Conservation (phyloP, 2,329 filamentous ascomycete species). For the Colletotrichum magnum region DNA sequence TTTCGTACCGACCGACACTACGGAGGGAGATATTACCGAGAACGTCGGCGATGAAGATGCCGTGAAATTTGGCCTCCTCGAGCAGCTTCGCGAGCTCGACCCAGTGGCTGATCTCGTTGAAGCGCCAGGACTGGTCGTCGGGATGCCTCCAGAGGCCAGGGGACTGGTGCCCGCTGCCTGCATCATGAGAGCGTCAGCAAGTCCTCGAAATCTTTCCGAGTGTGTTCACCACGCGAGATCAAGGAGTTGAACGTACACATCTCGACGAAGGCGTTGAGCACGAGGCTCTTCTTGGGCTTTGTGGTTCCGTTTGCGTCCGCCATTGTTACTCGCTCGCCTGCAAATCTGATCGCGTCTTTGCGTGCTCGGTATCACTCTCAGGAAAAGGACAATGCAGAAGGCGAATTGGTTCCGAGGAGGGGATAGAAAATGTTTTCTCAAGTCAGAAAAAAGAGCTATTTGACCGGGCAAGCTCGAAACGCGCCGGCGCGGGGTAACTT, state of each 20-base stretch:
- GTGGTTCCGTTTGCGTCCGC: slow-evolving; percentile 20
- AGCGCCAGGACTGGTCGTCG: slow-evolving; percentile 72
- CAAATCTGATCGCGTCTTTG: not conserved
- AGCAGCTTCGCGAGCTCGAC: slow-evolving; percentile 71
- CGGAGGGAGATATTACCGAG: slow-evolving; percentile 55
- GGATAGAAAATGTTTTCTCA: not conserved
- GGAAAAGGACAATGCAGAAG: too few relatives aligned
- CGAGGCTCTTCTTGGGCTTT: slow-evolving; percentile 54
- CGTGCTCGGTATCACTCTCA: not conserved
- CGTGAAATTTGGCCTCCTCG: slow-evolving; percentile 74
- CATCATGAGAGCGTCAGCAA: slow-evolving; percentile 5
- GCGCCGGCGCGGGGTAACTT: slow-evolving; percentile 13
- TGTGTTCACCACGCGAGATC: not conserved
- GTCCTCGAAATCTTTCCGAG: not conserved
- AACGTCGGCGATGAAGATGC: slow-evolving; percentile 78
- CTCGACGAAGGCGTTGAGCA: slow-evolving; percentile 61
- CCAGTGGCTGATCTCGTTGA: slow-evolving; percentile 74
- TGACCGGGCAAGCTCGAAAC: not conserved
- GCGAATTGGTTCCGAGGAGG: not conserved
- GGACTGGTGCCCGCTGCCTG: slow-evolving; percentile 61
- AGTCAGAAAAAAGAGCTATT: not conserved
- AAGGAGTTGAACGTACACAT: slow-evolving; percentile 48
- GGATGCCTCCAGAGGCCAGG: slow-evolving; percentile 72
- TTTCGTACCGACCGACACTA: not conserved
- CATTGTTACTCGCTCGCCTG: slow-evolving; percentile 9